Evolutionary conservation across 768 basidiomycete species (phyloP), one percentile per base, ranked within the genome.

Genomic region (Naematelia encephala): DNA sequence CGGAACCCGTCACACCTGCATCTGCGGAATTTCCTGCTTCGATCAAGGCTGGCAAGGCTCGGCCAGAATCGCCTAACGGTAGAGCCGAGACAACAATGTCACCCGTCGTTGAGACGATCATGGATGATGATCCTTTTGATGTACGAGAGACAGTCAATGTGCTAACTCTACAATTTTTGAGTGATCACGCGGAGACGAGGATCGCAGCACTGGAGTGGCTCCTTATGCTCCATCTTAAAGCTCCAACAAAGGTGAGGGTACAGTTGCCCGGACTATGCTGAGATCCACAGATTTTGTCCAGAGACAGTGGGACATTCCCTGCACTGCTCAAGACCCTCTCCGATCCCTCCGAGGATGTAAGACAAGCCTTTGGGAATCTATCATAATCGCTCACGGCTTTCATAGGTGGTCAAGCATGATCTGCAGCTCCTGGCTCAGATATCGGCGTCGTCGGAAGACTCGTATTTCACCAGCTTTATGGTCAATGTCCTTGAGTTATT

Each of bases 201-300:
- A 90, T 98, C 4, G 91, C 92, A 25, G 92, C 94, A 1, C 77
- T 99, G 67, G 93, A 94, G 78, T 99, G 96, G 96, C 80, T 99
- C 39, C 86, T 96, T 57, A 99, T 99, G 96, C 79, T 99, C 52
- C 96, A 99, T 78, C 89, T 93, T 75, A 97, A 98, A 72, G 91
- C 92, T 12, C 96, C 96, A 0, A 90, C 87, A 79, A 94, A 94
- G 85, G 92, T 88, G 61, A 47, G 71, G 54, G 8, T 39, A 16
- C 34, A 39, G 11, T 12, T 46, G 50, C 57, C 59, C 30, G 52
- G 30, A 57, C 10, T 21, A 1, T 55, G n/a, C n/a, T n/a, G n/a
- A n/a, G n/a, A n/a, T n/a, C n/a, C n/a, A n/a, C n/a, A 97, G 93
- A 94, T 96, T 61, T 80, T 98, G 45, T 88, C 91, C 0, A 88